Evolutionary conservation across 2,329 filamentous ascomycete genomes (phyloP).

Genomic region (Leptodontidium sp.): DNA sequence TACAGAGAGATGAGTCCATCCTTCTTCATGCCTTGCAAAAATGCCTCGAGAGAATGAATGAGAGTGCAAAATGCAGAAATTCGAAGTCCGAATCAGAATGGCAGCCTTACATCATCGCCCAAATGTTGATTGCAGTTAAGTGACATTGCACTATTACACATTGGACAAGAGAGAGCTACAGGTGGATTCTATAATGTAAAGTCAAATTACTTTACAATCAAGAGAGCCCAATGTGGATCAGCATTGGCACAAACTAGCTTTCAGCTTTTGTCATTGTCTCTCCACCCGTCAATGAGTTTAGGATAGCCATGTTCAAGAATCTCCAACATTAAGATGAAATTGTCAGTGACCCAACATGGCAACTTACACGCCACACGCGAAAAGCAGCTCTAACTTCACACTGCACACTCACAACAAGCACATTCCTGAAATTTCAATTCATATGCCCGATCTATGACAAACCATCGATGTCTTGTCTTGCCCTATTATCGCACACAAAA

Average conservation of each 20-base stretch:
- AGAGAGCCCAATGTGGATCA: too few relatives aligned
- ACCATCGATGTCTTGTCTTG: neutral
- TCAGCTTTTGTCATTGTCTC: too few relatives aligned
- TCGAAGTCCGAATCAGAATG: neutral
- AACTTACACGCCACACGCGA: neutral
- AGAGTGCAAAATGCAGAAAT: neutral
- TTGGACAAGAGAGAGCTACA: too few relatives aligned
- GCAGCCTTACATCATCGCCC: too few relatives aligned
- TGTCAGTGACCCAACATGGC: neutral
- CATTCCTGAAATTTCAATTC: constrained; percentile 14
- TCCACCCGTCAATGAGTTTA: too few relatives aligned
- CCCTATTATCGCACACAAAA: constrained; percentile 22
- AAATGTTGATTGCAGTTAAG: too few relatives aligned
- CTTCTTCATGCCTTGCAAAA: neutral
- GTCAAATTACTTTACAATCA: too few relatives aligned
- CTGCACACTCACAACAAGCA: neutral
- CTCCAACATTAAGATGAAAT: too few relatives aligned
- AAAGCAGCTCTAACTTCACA: neutral
- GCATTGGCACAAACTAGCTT: too few relatives aligned
- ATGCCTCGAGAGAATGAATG: constrained; percentile 5
- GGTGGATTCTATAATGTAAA: too few relatives aligned
- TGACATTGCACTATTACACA: too few relatives aligned
- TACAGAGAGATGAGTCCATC: constrained; percentile 15
- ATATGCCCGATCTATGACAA: constrained; percentile 21
- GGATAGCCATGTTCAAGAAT: too few relatives aligned